These are phyloP conservation scores for Calonectria pseudoreteaudii DNA, from an alignment of 2,329 filamentous ascomycete genomes.

Conservation along the genomic window DNA sequence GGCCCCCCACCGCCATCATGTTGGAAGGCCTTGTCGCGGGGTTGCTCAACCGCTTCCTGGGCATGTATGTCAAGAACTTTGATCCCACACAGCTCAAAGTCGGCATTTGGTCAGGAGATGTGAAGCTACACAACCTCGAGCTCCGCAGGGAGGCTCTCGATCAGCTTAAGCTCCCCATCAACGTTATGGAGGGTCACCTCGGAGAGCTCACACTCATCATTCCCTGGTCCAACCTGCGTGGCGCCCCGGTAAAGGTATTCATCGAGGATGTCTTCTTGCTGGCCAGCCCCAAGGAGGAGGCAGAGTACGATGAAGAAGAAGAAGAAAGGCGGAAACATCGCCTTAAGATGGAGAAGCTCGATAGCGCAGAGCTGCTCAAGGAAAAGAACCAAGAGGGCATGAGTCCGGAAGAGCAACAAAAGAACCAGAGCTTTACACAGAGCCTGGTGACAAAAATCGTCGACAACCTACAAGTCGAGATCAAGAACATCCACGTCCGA, in stretches of 20 bases:
- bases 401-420: slow-evolving; percentile 94
- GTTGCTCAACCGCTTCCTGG: slow-evolving; percentile 98
- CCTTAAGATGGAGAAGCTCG: slow-evolving; percentile 99
- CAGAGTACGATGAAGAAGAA: slow-evolving; percentile 91
- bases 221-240: slow-evolving; percentile 96
- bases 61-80: slow-evolving; percentile 99
- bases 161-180: slow-evolving; percentile 95
- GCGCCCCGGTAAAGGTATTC: slow-evolving; percentile 92
- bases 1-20: slow-evolving; percentile 77
- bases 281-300: slow-evolving; percentile 94
- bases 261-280: slow-evolving; percentile 98
- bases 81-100: slow-evolving; percentile 98
- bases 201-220: slow-evolving; percentile 93
- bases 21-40: slow-evolving; percentile 97
- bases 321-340: slow-evolving; percentile 87
- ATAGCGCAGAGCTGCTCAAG: slow-evolving; percentile 94
- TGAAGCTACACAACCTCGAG: slow-evolving; percentile 93
- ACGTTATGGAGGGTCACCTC: slow-evolving; percentile 95
- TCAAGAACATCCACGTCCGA: slow-evolving; percentile 98
- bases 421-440: slow-evolving; percentile 97
- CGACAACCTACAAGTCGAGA: slow-evolving; percentile 96
- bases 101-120: slow-evolving; percentile 98
- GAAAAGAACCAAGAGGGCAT: slow-evolving; percentile 93
- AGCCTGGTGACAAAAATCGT: slow-evolving; percentile 96
- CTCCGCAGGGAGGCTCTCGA: slow-evolving; percentile 95